Evolutionary conservation across 768 basidiomycete species (phyloP).

Genomic region (Aureoboletus auriporus): DNA sequence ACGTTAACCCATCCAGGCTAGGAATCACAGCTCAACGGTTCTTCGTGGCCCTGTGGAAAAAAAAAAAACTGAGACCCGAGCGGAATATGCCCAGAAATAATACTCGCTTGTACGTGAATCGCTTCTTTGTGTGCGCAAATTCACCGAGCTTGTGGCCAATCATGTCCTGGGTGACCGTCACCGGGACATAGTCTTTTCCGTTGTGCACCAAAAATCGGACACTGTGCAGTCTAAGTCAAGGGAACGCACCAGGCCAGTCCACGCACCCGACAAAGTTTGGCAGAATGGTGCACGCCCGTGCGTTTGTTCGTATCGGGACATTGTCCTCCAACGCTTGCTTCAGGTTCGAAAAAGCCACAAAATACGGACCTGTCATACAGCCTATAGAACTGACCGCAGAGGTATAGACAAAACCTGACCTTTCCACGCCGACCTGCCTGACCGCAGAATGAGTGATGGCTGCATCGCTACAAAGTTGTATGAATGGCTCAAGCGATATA

Average conservation of each 20-base stretch:
- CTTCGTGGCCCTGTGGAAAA: conserved; percentile 35
- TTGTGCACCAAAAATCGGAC: conserved; percentile 92
- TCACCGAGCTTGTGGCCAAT: conserved; percentile 98
- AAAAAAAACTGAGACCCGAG: not conserved
- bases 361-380: conserved; percentile 72
- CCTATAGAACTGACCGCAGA: not conserved
- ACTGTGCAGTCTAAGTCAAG: conserved; percentile 35
- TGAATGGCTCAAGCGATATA: not conserved
- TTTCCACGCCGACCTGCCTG: conserved; percentile 83
- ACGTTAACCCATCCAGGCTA: too few species aligned
- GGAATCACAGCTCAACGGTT: conserved; percentile 24
- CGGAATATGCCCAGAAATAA: not conserved
- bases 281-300: conserved; percentile 86
- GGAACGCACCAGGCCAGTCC: not conserved
- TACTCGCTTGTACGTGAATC: conserved; percentile 80
- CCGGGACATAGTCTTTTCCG: conserved; percentile 84
- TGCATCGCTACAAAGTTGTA: conserved; percentile 43
- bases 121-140: conserved; percentile 87
- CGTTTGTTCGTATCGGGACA: conserved; percentile 84
- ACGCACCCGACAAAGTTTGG: conserved; percentile 94
- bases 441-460: conserved; percentile 54
- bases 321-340: conserved; percentile 76
- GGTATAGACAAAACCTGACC: conserved; percentile 36
- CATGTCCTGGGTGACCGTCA: conserved; percentile 93
- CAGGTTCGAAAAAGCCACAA: conserved; percentile 88